Percentiles rank a stretch among this genome's conserved stretches.
These are phyloP conservation scores for Tolypocladium ophioglossoides DNA, from an alignment of 2,329 filamentous ascomycete species.

Conservation along the genomic window DNA sequence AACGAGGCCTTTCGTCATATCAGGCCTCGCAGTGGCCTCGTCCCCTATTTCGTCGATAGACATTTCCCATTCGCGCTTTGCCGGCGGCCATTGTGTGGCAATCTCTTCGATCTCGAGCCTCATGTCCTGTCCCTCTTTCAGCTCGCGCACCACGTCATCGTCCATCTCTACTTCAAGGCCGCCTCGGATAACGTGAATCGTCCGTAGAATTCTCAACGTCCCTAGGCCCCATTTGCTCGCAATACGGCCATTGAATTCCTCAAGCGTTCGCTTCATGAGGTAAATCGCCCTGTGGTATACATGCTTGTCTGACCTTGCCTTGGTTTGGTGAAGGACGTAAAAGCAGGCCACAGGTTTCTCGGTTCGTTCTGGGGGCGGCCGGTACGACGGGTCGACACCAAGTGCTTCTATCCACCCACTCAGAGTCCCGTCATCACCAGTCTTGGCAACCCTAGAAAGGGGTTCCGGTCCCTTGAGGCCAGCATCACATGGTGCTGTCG, in stretches of 20 bases:
- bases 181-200: constrained; percentile 60
- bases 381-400: constrained; percentile 79
- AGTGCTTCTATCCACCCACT: constrained; percentile 84
- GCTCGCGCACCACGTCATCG: constrained; percentile 74
- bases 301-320: constrained; percentile 37
- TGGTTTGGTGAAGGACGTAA: constrained; percentile 56
- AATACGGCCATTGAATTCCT: constrained; percentile 63
- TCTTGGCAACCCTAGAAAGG: constrained; percentile 39
- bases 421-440: constrained; percentile 52
- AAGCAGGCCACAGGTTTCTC: constrained; percentile 78
- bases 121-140: constrained; percentile 90
- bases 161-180: constrained; percentile 81
- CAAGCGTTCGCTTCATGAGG: constrained; percentile 62
- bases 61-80: constrained; percentile 54
- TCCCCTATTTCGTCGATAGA: constrained; percentile 36
- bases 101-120: constrained; percentile 53
- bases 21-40: neutral
- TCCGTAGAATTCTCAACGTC: constrained; percentile 56
- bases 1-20: neutral
- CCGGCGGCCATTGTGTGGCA: constrained; percentile 16
- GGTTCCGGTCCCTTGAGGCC: constrained; percentile 40
- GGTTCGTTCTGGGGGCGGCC: constrained; percentile 61
- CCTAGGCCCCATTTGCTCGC: constrained; percentile 76
- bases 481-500: constrained; percentile 38
- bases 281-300: constrained; percentile 80